Evolutionary conservation across 2,329 filamentous ascomycete species (phyloP), one percentile per base, ranked within the genome.

Genomic region (Penicillium sp.): DNA sequence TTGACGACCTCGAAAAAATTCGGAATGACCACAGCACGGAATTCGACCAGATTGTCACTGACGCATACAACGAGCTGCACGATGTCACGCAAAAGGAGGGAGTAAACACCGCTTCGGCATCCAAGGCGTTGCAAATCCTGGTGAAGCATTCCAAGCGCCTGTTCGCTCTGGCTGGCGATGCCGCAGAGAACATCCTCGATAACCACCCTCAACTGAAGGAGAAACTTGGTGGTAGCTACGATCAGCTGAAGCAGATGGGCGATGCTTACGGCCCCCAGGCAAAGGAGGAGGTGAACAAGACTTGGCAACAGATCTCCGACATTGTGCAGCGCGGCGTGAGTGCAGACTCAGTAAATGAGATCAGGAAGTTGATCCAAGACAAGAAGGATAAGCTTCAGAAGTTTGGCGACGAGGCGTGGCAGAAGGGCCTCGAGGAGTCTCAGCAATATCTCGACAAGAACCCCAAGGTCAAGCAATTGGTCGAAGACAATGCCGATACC

Each of bases 371-470:
- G 31, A 71, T 88, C 1, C 75, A 88, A 49, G 84, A 89, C 41
- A 89, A 87, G 77, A 74, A 77, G 2, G 70, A 87, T 61, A 74
- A 85, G 64, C 60, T 89, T 26, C 76, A 79, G 68, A 77, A 84
- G 66, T 68, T 87, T 1, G 84, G 84, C 18, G 84, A 89, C 32
- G 76, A 88, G 66, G 81, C 82, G 0, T 89, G 83, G 83, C 74
- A 81, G 54, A 85, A 87, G 71, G 84, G 80, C 0, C 62, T 86
- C 38, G 81, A 89, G 68, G 74, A 87, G 67, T 82, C 80, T 28
- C 82, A 86, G 72, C 84, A 85, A 0, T 79, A 81, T 49, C 75
- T 89, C 0, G 85, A 89, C 56, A 88, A 88, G 75, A 86, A 80
- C 67, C 84, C 85, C n/a, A 74, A 86, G 69, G 70, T 87, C 48